Evolutionary conservation across 2,329 filamentous ascomycete genomes (phyloP).

Genomic region (Phyllosticta citriasiana): DNA sequence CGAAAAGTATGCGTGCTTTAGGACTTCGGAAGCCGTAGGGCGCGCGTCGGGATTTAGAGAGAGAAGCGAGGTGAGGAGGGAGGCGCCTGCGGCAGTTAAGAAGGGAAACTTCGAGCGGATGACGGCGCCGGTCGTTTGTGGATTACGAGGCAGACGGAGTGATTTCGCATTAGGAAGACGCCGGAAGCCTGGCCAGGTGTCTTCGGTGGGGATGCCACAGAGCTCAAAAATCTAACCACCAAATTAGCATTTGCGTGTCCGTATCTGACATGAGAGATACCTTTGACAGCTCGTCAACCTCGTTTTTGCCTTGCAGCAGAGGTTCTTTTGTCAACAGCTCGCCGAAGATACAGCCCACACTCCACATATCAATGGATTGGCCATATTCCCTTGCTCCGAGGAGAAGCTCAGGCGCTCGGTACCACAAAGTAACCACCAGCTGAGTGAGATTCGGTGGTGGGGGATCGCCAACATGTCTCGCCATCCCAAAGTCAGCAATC

Average conservation of each 20-base stretch:
- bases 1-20: slow-evolving; percentile 73
- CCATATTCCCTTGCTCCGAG: slow-evolving; percentile 71
- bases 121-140: slow-evolving; percentile 37
- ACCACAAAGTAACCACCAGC: slow-evolving; percentile 95
- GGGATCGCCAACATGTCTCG: slow-evolving; percentile 75
- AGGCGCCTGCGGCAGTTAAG: slow-evolving; percentile 63
- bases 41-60: slow-evolving; percentile 62
- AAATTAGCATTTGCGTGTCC: slow-evolving; percentile 1
- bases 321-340: slow-evolving; percentile 80
- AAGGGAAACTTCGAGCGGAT: slow-evolving; percentile 72
- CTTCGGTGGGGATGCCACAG: slow-evolving; percentile 74
- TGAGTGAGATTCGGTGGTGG: slow-evolving; percentile 67
- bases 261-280: slow-evolving; percentile 24
- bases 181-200: slow-evolving; percentile 77
- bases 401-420: slow-evolving; percentile 81
- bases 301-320: slow-evolving; percentile 77
- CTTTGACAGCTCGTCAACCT: slow-evolving; percentile 78
- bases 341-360: slow-evolving; percentile 87
- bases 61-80: slow-evolving; percentile 60
- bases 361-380: slow-evolving; percentile 84
- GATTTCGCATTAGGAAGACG: slow-evolving; percentile 78
- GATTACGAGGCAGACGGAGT: slow-evolving; percentile 51
- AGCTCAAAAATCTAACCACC: slow-evolving; percentile 63
- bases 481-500: slow-evolving; percentile 97
- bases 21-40: slow-evolving; percentile 61